Conservation (phyloP, 208 protist genomes). For the Crithidia acanthocephali region DNA sequence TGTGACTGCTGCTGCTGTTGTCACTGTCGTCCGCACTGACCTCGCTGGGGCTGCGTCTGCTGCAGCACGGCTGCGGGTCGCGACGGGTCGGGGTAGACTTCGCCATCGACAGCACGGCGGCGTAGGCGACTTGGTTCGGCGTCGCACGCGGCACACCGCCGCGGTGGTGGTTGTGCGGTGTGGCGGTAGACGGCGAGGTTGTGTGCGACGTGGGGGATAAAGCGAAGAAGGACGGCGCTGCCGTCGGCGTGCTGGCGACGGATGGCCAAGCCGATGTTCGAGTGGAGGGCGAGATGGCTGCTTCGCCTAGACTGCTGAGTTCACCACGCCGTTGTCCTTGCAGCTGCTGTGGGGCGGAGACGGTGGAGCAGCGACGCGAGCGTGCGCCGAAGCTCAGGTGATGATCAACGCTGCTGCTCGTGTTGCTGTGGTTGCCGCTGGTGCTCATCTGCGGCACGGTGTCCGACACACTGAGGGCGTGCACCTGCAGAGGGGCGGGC, state of each 20-base stretch:
- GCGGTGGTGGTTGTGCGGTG: no score
- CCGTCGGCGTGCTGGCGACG: no score
- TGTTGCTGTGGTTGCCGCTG: not conserved
- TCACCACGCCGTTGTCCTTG: no score
- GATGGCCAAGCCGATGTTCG: no score
- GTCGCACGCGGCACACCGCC: not conserved
- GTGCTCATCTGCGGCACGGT: not conserved
- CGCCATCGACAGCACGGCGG: not conserved
- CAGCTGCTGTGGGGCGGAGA: no score
- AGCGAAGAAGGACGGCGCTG: no score
- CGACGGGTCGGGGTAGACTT: not conserved
- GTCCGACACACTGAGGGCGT: not conserved
- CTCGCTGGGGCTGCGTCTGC: not conserved
- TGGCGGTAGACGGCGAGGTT: no score
- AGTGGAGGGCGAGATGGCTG: no score
- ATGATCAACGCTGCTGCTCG: not conserved
- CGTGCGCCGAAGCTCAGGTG: no score
- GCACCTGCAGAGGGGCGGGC: not conserved
- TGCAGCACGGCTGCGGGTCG: not conserved
- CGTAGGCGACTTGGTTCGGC: slow-evolving; percentile 2
- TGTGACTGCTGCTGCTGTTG: slow-evolving; percentile 5
- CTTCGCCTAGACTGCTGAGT: no score
- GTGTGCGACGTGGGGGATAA: no score
- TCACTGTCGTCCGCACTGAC: not conserved
- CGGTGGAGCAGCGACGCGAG: no score